phyloP scores from a whole-genome alignment of 768 basidiomycete species.

The Auriscalpium orientale region DNA sequence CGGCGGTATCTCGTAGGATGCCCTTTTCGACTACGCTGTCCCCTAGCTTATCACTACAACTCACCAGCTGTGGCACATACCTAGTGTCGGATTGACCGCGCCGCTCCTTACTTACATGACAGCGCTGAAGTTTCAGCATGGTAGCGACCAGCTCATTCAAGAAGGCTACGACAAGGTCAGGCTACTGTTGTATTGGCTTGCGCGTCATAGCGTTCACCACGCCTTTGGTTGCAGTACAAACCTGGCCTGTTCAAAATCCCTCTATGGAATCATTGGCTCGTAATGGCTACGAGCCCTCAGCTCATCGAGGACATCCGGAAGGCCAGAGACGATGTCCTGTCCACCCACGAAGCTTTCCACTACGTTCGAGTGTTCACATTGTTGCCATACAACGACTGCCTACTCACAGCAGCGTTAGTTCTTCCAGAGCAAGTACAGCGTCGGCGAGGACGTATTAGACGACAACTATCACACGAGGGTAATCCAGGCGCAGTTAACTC shows the following conservation, averaged over 20 bases:
- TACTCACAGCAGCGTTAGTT: constrained; percentile 17
- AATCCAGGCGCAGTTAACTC: constrained; percentile 24
- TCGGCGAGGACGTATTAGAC: constrained; percentile 25
- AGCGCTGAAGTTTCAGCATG: too few species aligned
- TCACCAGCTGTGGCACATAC: too few species aligned
- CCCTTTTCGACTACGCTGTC: too few species aligned
- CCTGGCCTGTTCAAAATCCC: neutral
- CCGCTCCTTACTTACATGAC: too few species aligned
- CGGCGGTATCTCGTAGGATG: too few species aligned
- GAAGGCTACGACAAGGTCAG: too few species aligned
- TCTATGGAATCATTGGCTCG: neutral
- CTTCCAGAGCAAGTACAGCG: constrained; percentile 30
- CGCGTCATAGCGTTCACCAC: too few species aligned
- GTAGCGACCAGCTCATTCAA: too few species aligned
- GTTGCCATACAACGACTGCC: too few species aligned
- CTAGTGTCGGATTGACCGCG: too few species aligned
- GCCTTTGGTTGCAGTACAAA: neutral
- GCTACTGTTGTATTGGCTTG: too few species aligned
- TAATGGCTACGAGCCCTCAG: neutral
- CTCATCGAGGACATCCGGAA: neutral
- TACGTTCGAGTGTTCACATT: neutral
- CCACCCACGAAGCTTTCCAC: neutral
- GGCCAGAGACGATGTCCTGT: neutral
- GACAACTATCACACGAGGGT: constrained; percentile 26
- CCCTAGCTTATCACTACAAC: too few species aligned